Evolutionary conservation across 129 eudicot genomes (phyloP).

Genomic region (Tanacetum coccineum): DNA sequence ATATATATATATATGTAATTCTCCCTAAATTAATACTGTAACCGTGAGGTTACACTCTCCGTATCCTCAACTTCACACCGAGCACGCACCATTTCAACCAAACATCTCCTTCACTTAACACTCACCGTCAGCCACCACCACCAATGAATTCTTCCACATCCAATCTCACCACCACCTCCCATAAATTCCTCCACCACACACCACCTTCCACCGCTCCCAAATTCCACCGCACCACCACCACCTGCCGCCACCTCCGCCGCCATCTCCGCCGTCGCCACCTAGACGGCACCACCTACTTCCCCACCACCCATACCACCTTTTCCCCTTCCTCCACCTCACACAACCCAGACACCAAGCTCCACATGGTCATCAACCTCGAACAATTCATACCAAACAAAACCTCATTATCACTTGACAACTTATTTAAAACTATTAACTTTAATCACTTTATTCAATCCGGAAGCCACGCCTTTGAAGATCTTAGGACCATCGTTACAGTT

Average conservation of each 20-base stretch:
- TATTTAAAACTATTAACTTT: slow-evolving; percentile 24
- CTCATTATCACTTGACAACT: slow-evolving; percentile 29
- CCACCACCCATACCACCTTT: slow-evolving; percentile 19
- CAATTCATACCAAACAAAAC: slow-evolving; percentile 30
- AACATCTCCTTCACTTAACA: too few relatives aligned
- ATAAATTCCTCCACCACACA: slow-evolving; percentile 12
- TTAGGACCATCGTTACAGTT: slow-evolving; percentile 39
- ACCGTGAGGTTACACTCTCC: too few relatives aligned
- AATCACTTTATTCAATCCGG: slow-evolving; percentile 43
- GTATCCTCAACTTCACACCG: too few relatives aligned
- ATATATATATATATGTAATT: too few relatives aligned
- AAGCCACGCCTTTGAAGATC: slow-evolving; percentile 51
- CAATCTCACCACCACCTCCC: too few relatives aligned
- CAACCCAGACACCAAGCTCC: slow-evolving; percentile 45
- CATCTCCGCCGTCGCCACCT: slow-evolving; percentile 30
- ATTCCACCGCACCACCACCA: slow-evolving; percentile 21
- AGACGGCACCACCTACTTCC: slow-evolving; percentile 25
- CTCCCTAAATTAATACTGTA: too few relatives aligned
- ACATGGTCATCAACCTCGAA: slow-evolving; percentile 43
- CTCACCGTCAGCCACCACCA: too few relatives aligned
- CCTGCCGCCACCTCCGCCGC: slow-evolving; percentile 63
- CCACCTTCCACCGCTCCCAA: slow-evolving; percentile 19
- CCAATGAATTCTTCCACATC: too few relatives aligned
- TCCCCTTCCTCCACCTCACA: slow-evolving; percentile 12
- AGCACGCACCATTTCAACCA: too few relatives aligned